Evolutionary conservation across 78 protist species (phyloP).

Genomic region (Emiliania huxleyi): DNA sequence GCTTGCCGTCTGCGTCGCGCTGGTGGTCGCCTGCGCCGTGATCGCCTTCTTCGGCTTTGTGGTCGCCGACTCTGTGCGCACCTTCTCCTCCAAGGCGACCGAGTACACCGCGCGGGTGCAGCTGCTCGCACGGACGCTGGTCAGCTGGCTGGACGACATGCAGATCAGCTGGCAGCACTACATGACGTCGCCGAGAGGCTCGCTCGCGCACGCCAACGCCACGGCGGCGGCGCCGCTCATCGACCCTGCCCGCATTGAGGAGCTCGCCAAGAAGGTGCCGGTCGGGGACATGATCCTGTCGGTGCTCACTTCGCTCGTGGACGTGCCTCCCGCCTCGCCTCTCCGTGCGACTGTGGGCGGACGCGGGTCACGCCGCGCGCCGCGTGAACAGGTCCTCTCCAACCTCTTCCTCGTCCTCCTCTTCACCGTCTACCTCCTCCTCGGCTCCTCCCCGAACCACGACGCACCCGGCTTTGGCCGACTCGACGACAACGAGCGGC

Average conservation of each 20-base stretch:
- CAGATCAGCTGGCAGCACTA: background rate
- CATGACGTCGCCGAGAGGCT: background rate
- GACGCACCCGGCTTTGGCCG: background rate
- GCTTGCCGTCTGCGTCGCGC: background rate
- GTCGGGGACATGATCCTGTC: background rate
- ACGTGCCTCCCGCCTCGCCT: no score
- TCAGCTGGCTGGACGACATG: background rate
- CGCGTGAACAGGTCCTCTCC: no score
- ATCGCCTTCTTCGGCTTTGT: background rate
- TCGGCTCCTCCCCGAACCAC: background rate
- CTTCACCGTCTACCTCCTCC: background rate
- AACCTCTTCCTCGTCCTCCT: background rate
- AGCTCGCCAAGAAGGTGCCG: background rate
- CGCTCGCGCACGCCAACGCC: background rate
- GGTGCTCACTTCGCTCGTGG: background rate
- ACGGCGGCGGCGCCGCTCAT: no score
- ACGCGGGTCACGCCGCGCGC: no score
- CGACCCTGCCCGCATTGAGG: background rate
- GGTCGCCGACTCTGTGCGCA: background rate
- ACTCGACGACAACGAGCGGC: background rate
- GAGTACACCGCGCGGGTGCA: background rate
- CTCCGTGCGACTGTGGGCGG: no score
- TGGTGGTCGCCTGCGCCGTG: background rate
- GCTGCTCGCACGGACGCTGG: background rate
- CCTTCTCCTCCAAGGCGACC: background rate